These are phyloP conservation scores for Henckelia pumila DNA, from an alignment of 257 asterid genomes.

Conservation along the genomic window DNA sequence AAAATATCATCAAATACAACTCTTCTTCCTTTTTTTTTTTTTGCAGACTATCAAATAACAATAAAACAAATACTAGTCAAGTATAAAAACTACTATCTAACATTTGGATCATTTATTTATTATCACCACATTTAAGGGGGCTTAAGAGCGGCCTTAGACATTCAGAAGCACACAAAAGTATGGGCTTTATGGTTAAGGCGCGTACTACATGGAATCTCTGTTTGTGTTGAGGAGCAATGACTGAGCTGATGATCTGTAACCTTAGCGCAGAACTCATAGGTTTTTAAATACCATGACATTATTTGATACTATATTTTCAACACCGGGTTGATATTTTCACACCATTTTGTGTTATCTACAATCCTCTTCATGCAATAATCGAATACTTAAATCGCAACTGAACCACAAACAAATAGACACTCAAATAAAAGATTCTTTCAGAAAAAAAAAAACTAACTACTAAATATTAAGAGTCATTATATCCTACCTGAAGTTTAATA, in stretches of 20 bases:
- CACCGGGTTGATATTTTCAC: too few species aligned
- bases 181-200: background rate
- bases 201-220: background rate
- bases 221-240: background rate
- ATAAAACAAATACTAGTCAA: too few species aligned
- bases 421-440: background rate
- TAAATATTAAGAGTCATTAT: background rate
- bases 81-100: too few species aligned
- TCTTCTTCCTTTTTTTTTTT: background rate
- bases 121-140: too few species aligned
- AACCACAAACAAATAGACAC: background rate
- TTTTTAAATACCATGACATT: background rate
- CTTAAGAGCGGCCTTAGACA: too few species aligned
- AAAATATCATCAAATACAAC: background rate
- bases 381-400: conserved; percentile 1
- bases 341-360: too few species aligned
- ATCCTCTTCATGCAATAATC: background rate
- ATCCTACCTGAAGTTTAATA: conserved; percentile 74
- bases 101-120: too few species aligned
- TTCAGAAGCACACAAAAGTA: too few species aligned
- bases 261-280: background rate
- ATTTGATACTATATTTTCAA: conserved; percentile 5
- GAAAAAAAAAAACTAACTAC: background rate
- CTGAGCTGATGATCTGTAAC: background rate
- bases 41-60: background rate